phyloP scores from a whole-genome alignment of 805 yeast species.

The Ogataea sp. region DNA sequence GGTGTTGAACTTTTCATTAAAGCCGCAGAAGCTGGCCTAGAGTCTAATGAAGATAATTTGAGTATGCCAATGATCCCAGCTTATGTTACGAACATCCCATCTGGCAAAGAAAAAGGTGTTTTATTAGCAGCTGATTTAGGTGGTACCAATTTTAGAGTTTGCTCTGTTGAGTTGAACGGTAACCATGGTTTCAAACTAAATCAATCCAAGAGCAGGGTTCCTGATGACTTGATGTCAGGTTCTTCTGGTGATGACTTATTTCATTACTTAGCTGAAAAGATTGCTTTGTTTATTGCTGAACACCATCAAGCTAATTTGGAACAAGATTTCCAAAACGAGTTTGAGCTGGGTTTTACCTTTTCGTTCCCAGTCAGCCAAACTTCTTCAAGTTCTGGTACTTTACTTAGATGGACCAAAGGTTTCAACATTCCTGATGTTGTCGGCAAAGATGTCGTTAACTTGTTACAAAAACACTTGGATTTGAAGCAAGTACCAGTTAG shows the following conservation, averaged over 20 bases:
- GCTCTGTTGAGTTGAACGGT: constrained; percentile 73
- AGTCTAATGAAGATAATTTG: constrained; percentile 29
- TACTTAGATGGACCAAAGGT: constrained; percentile 96
- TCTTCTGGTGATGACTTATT: constrained; percentile 60
- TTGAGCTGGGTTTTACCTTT: constrained; percentile 88
- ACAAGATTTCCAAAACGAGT: constrained; percentile 9
- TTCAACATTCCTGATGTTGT: constrained; percentile 80
- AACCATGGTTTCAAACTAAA: constrained; percentile 67
- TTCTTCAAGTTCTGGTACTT: constrained; percentile 66
- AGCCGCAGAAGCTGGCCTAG: constrained; percentile 54
- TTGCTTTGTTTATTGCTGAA: constrained; percentile 53
- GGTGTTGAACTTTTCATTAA: constrained; percentile 51
- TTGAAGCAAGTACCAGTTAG: constrained; percentile 48
- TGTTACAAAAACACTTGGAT: constrained; percentile 66
- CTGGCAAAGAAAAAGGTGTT: constrained; percentile 77
- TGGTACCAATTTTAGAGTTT: constrained; percentile 93
- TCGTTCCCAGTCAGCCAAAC: constrained; percentile 89
- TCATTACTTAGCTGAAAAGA: constrained; percentile 63
- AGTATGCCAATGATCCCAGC: constrained; percentile 92
- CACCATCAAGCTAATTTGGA: constrained; percentile 39
- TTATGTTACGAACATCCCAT: constrained; percentile 76
- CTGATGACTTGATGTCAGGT: constrained; percentile 70
- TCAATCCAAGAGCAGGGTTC: constrained; percentile 75
- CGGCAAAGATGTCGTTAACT: constrained; percentile 70
- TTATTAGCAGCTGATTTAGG: constrained; percentile 90